Evolutionary conservation across 345 rosid species (phyloP), one percentile per base, ranked within the genome.

Genomic region (Camelina laxa): DNA sequence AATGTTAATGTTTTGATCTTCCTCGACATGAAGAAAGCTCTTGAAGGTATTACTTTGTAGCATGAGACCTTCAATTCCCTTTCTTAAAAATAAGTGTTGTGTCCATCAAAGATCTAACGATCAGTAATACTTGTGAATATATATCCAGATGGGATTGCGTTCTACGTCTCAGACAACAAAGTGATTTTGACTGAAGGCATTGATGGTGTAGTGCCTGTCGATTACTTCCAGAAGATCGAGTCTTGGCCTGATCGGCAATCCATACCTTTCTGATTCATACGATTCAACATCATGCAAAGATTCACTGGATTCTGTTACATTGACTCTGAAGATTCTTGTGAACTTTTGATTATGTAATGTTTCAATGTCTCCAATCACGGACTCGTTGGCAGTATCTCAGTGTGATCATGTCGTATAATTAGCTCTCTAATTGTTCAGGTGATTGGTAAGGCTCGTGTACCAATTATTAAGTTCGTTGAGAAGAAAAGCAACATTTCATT

Each of bases 141-240:
- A 55, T 58, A 55, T 58, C 39, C 79, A 94, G 98, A 87, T 33
- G 97, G 97, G 55, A 87, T 90, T 87, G 85, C 88, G 72, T 77
- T 94, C 42, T 94, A 90, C 82, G 76, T 94, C 50, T 91, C 98
- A 6, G 97, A 94, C 76, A 94, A 94, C 70, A 81, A 74, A 79
- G 98, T 94, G 83, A 82, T 91, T 41, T 72, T 94, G 81, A 92
- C 96, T 2, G 97, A 94, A 81, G 99, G 99, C 50, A 85, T 90
- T 50, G 84, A 89, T 65, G 99, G 99, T 51, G 84, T 85, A 3
- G 89, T 92, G 31, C 96, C 96, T 3, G 84, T 75, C 6, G 77
- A 82, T 49, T 94, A 82, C 82, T 85, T 94, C 3, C 84, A 88
- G 59, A 89, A 87, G 86, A 88, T 89, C 7, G 91, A 86, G 74